Conservation (phyloP, 495 filamentous ascomycete genomes). For the Aspergillus saccharolyticus region DNA sequence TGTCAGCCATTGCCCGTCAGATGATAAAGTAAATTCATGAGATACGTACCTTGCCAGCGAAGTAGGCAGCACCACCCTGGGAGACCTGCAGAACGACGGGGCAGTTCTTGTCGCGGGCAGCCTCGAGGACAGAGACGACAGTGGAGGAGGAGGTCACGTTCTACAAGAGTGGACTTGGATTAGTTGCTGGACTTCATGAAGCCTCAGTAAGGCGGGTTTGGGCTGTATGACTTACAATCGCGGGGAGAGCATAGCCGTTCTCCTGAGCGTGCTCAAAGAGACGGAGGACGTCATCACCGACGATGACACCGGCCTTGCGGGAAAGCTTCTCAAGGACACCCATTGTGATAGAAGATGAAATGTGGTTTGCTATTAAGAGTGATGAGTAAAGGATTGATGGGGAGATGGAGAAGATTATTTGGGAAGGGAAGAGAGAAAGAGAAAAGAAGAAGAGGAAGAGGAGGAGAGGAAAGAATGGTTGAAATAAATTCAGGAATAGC, state of each 20-base stretch:
- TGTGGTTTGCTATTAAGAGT: not conserved
- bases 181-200: not conserved
- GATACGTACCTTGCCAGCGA: slow-evolving; percentile 70
- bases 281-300: slow-evolving; percentile 72
- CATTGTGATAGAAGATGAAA: slow-evolving; percentile 44
- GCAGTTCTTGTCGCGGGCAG: slow-evolving; percentile 80
- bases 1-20: not conserved
- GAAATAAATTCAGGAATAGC: slow-evolving; percentile 17
- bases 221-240: slow-evolving; percentile 60
- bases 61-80: slow-evolving; percentile 92
- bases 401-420: not conserved
- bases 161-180: slow-evolving; percentile 17
- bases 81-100: slow-evolving; percentile 89
- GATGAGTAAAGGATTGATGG: slow-evolving; percentile 1
- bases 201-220: not conserved
- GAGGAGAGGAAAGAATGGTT: slow-evolving; percentile 5
- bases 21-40: not conserved
- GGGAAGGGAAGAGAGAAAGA: not conserved
- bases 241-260: slow-evolving; percentile 83
- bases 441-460: slow-evolving; percentile 11
- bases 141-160: slow-evolving; percentile 93
- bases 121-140: slow-evolving; percentile 83
- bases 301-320: slow-evolving; percentile 80
- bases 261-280: slow-evolving; percentile 85
- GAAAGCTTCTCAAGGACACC: slow-evolving; percentile 61